These are phyloP conservation scores for Solanum piurae DNA, from an alignment of 257 asterid species.

Conservation along the genomic window DNA sequence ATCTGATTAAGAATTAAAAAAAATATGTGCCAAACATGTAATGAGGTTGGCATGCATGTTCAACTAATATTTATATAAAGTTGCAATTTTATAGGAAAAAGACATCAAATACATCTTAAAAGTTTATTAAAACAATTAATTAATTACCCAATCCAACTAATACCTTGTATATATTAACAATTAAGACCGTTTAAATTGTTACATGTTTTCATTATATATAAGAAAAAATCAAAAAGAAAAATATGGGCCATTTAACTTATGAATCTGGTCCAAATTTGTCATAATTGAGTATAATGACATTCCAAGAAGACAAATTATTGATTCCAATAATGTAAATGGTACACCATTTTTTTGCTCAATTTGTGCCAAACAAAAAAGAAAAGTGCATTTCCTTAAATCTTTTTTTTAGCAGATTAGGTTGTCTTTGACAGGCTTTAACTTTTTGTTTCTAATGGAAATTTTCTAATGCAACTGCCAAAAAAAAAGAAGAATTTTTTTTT, in stretches of 20 bases:
- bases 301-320: neutral
- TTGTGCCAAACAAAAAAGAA: neutral
- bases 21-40: neutral
- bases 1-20: too few species aligned
- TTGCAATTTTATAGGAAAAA: neutral
- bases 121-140: neutral
- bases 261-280: neutral
- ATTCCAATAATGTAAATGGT: neutral
- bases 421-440: neutral
- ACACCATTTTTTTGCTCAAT: neutral
- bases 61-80: neutral
- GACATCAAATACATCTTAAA: neutral
- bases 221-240: neutral
- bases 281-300: neutral
- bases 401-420: neutral
- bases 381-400: neutral
- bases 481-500: too few species aligned
- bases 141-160: neutral
- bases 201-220: neutral
- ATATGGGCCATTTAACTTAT: neutral
- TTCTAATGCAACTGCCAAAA: neutral
- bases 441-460: neutral
- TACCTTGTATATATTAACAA: neutral
- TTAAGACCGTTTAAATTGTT: neutral
- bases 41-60: neutral